Evolutionary conservation across 352 stramenopile species (phyloP).

Genomic region (Phytophthora citrophthora): DNA sequence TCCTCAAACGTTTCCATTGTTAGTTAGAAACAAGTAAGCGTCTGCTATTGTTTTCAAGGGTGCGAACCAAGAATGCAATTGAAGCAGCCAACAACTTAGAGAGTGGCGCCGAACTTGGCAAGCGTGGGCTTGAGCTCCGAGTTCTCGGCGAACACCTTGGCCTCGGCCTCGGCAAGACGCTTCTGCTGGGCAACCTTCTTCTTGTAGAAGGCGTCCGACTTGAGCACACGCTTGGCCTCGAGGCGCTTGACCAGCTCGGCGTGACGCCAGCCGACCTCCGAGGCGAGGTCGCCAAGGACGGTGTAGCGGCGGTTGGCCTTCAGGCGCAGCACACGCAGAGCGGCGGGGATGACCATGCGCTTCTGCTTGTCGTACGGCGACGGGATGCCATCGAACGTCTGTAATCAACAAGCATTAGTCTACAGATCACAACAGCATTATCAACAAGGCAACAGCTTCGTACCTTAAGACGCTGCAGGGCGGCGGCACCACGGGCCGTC

Average conservation of each 20-base stretch:
- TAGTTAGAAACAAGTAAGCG: slow-evolving; percentile 40
- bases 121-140: slow-evolving; percentile 88
- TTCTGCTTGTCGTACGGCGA: slow-evolving; percentile 99
- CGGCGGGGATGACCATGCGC: slow-evolving; percentile 98
- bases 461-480: slow-evolving; percentile 96
- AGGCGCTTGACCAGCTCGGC: slow-evolving; percentile 94
- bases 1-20: slow-evolving; percentile 49
- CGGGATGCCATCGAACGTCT: slow-evolving; percentile 99
- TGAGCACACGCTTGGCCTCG: slow-evolving; percentile 95
- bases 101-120: slow-evolving; percentile 77
- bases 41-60: slow-evolving; percentile 33
- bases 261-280: slow-evolving; percentile 98
- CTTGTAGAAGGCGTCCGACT: slow-evolving; percentile 97
- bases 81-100: slow-evolving; percentile 53
- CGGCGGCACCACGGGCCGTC: slow-evolving; percentile 95
- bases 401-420: slow-evolving; percentile 5
- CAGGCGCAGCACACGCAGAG: slow-evolving; percentile 94
- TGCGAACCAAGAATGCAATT: slow-evolving; percentile 37
- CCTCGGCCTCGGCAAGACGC: slow-evolving; percentile 84
- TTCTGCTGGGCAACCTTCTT: slow-evolving; percentile 95
- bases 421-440: background rate
- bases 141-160: slow-evolving; percentile 91
- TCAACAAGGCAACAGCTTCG: background rate
- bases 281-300: slow-evolving; percentile 94
- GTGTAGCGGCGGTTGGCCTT: slow-evolving; percentile 96